These are phyloP conservation scores for Epichloe aotearoae DNA, from an alignment of 2,329 filamentous ascomycete genomes.

Conservation along the genomic window DNA sequence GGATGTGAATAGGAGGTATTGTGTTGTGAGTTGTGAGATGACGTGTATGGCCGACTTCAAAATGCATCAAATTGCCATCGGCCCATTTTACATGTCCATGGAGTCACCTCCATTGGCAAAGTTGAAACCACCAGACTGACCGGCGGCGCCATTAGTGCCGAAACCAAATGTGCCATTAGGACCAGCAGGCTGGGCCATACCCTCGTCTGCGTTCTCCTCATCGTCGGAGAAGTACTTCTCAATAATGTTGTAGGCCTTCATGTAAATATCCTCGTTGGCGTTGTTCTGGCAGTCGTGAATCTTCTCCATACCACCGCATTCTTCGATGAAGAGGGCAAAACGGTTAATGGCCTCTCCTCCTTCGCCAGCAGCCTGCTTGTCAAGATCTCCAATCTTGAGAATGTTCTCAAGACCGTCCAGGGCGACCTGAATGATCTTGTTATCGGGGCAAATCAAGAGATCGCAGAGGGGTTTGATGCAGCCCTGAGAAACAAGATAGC, in stretches of 20 bases:
- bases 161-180: constrained; percentile 69
- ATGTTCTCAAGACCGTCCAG: constrained; percentile 98
- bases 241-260: constrained; percentile 99
- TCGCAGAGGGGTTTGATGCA: constrained; percentile 98
- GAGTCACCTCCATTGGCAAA: constrained; percentile 63
- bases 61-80: neutral
- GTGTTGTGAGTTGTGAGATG: neutral
- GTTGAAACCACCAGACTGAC: constrained; percentile 75
- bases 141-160: constrained; percentile 43
- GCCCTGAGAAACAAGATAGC: constrained; percentile 82
- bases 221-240: constrained; percentile 99
- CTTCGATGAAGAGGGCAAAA: constrained; percentile 95
- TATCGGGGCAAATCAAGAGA: constrained; percentile 88
- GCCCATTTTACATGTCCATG: constrained; percentile 47
- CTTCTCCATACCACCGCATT: constrained; percentile 99
- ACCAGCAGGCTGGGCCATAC: constrained; percentile 56
- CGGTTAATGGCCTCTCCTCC: constrained; percentile 76
- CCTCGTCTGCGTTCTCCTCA: constrained; percentile 81
- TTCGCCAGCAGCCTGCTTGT: constrained; percentile 77
- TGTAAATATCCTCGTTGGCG: constrained; percentile 99
- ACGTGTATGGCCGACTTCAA: neutral
- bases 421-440: constrained; percentile 99
- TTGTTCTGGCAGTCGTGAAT: constrained; percentile 99
- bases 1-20: constrained; percentile 5
- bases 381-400: constrained; percentile 96